These are phyloP conservation scores for Penstemon davidsonii DNA, from an alignment of 257 asterid genomes.

Conservation along the genomic window DNA sequence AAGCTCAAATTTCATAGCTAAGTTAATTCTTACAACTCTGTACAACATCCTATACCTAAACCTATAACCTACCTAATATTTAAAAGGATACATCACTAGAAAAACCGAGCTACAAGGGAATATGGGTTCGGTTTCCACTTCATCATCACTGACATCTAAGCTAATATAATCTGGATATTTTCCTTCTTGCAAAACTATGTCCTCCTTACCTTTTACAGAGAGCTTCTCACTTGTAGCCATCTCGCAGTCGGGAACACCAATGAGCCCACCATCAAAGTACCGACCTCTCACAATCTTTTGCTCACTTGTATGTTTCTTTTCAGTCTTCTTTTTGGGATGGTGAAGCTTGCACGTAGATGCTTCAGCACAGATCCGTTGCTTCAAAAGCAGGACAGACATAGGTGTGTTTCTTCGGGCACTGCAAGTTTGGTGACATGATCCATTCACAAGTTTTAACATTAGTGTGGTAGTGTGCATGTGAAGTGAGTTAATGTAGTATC, in stretches of 20 bases:
- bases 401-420: slow-evolving; percentile 97
- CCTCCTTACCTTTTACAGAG: slow-evolving; percentile 43
- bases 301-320: slow-evolving; percentile 46
- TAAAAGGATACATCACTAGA: background rate
- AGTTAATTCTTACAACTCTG: slow-evolving; percentile 17
- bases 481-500: slow-evolving; percentile 9
- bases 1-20: slow-evolving; percentile 19
- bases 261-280: slow-evolving; percentile 74
- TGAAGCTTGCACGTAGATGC: slow-evolving; percentile 89
- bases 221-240: slow-evolving; percentile 31
- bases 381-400: slow-evolving; percentile 78
- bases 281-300: slow-evolving; percentile 66
- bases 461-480: slow-evolving; percentile 45
- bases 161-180: slow-evolving; percentile 66
- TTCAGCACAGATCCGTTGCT: slow-evolving; percentile 66
- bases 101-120: slow-evolving; percentile 22
- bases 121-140: slow-evolving; percentile 22
- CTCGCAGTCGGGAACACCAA: slow-evolving; percentile 37
- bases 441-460: slow-evolving; percentile 55
- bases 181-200: slow-evolving; percentile 42
- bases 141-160: slow-evolving; percentile 52
- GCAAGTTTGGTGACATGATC: slow-evolving; percentile 54
- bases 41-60: slow-evolving; percentile 30
- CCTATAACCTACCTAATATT: slow-evolving; percentile 29
- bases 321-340: slow-evolving; percentile 77